Conservation (phyloP, 495 filamentous ascomycete genomes). For the Articulospora tetracladia region DNA sequence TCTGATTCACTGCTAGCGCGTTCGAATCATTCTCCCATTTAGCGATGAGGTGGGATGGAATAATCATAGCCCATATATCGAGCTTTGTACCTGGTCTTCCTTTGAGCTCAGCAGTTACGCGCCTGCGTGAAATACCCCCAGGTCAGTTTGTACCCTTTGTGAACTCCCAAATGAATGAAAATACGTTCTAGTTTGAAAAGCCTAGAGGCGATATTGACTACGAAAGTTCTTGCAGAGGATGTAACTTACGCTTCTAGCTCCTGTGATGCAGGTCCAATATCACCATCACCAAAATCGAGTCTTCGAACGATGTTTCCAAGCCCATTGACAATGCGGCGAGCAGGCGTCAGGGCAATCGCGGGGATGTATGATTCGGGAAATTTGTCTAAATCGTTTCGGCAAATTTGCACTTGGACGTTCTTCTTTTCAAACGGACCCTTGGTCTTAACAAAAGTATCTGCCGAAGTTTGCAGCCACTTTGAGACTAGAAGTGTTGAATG, state of each 20-base stretch:
- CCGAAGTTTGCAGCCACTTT: slow-evolving; percentile 40
- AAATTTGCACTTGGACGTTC: slow-evolving; percentile 16
- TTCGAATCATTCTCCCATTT: slow-evolving; percentile 12
- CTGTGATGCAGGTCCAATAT: slow-evolving; percentile 59
- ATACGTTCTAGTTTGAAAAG: too few species aligned
- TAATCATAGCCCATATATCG: slow-evolving; percentile 71
- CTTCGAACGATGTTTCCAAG: slow-evolving; percentile 83
- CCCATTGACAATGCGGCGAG: slow-evolving; percentile 58
- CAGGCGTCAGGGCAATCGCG: slow-evolving; percentile 60
- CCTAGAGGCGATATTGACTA: background rate
- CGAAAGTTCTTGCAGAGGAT: background rate
- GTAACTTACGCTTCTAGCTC: slow-evolving; percentile 45
- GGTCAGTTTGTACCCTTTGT: background rate
- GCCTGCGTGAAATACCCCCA: background rate
- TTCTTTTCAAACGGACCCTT: background rate
- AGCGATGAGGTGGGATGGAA: slow-evolving; percentile 29
- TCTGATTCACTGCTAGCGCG: background rate
- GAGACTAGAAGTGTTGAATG: slow-evolving; percentile 56
- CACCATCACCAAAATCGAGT: slow-evolving; percentile 46
- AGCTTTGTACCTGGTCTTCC: background rate
- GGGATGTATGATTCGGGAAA: slow-evolving; percentile 31
- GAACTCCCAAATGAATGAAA: too few species aligned
- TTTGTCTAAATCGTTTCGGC: background rate
- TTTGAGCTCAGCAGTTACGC: background rate
- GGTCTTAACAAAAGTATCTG: background rate